Conservation (phyloP, 2,329 filamentous ascomycete species). For the Sphaerulina musiva region DNA sequence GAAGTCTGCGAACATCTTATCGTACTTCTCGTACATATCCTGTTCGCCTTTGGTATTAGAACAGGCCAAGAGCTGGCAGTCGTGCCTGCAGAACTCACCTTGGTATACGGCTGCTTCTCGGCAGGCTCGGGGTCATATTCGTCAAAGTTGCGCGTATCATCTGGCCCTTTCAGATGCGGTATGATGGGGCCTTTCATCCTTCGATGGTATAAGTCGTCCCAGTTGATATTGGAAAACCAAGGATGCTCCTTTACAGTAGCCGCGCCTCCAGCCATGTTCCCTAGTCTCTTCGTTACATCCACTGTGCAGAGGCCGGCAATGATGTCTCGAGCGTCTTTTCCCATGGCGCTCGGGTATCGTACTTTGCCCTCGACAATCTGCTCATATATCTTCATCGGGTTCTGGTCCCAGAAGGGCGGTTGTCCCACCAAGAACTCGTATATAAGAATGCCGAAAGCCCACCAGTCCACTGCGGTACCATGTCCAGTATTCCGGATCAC, state of each 20-base stretch:
- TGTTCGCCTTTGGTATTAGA: conserved; percentile 8
- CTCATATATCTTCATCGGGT: conserved; percentile 81
- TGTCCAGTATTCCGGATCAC: conserved; percentile 76
- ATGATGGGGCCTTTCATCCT: conserved; percentile 64
- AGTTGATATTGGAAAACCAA: conserved; percentile 67
- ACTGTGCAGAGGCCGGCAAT: conserved; percentile 71
- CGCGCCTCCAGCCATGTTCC: conserved; percentile 71
- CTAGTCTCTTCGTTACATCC: conserved; percentile 69
- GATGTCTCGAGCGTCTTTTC: conserved; percentile 63
- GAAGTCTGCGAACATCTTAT: conserved; percentile 65
- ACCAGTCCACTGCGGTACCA: conserved; percentile 73
- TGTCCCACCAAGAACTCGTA: conserved; percentile 82
- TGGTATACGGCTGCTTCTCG: conserved; percentile 59
- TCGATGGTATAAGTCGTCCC: conserved; percentile 63
- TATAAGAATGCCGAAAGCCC: conserved; percentile 75
- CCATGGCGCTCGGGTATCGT: conserved; percentile 63
- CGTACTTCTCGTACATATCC: conserved; percentile 63
- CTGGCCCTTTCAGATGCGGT: conserved; percentile 64
- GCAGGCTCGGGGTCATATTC: conserved; percentile 71
- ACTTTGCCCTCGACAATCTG: conserved; percentile 73
- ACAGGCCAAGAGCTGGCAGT: neutral
- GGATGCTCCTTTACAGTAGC: conserved; percentile 65
- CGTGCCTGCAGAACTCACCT: conserved; percentile 28
- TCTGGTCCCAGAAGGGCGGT: conserved; percentile 80
- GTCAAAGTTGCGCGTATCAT: conserved; percentile 76